Evolutionary conservation across 2,329 filamentous ascomycete genomes (phyloP).

Genomic region (Neonectria neomacrospora): DNA sequence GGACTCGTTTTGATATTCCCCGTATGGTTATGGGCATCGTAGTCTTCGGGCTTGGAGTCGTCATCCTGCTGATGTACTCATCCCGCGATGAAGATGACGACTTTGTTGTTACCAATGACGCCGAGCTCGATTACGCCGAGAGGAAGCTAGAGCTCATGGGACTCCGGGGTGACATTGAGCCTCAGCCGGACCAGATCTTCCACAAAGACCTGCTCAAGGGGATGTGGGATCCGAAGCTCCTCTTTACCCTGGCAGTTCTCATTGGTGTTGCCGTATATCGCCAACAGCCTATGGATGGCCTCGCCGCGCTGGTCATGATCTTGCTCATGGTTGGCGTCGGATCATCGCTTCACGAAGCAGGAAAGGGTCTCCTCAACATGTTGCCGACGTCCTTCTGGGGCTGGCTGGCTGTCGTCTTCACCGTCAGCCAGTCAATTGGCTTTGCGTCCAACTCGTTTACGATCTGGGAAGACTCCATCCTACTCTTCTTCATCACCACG

Average conservation of each 20-base stretch:
- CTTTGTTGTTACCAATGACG: slow-evolving; percentile 63
- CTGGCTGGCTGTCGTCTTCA: slow-evolving; percentile 85
- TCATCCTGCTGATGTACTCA: slow-evolving; percentile 79
- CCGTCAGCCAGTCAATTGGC: slow-evolving; percentile 87
- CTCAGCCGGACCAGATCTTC: slow-evolving; percentile 52
- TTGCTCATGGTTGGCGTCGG: slow-evolving; percentile 55
- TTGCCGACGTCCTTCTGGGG: slow-evolving; percentile 85
- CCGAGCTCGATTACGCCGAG: slow-evolving; percentile 69
- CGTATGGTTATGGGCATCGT: slow-evolving; percentile 85
- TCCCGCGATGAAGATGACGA: slow-evolving; percentile 67
- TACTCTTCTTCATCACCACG: slow-evolving; percentile 89
- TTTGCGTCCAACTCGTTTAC: slow-evolving; percentile 99
- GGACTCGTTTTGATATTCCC: slow-evolving; percentile 90
- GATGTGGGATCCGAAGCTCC: slow-evolving; percentile 49
- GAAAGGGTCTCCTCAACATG: slow-evolving; percentile 61
- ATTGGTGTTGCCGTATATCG: slow-evolving; percentile 47
- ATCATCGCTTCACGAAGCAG: slow-evolving; percentile 55
- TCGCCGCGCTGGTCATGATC: slow-evolving; percentile 54
- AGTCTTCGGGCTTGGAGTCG: slow-evolving; percentile 75
- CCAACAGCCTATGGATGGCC: slow-evolving; percentile 47
- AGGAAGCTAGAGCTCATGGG: slow-evolving; percentile 63
- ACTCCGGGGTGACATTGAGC: slow-evolving; percentile 52
- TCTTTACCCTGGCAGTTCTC: slow-evolving; percentile 46
- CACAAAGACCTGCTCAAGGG: slow-evolving; percentile 51
- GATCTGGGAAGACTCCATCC: slow-evolving; percentile 97